These are phyloP conservation scores for Diplogelasinospora grovesii DNA, from an alignment of 495 filamentous ascomycete genomes.

Conservation along the genomic window DNA sequence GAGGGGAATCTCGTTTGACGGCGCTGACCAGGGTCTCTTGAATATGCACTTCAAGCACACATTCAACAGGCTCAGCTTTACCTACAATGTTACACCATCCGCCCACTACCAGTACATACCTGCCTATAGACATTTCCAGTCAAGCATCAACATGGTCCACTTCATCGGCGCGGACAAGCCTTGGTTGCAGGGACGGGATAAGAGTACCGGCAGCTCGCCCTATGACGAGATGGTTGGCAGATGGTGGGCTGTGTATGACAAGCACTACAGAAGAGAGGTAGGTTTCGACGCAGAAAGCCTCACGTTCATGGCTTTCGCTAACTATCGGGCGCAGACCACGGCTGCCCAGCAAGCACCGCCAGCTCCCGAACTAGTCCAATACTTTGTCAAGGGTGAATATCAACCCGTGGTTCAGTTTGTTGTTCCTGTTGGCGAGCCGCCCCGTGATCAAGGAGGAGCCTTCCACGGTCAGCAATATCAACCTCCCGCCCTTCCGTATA, in stretches of 20 bases:
- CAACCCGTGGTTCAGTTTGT: constrained; percentile 31
- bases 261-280: constrained; percentile 61
- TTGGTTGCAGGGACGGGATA: constrained; percentile 65
- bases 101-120: constrained; percentile 93
- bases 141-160: constrained; percentile 79
- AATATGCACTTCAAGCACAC: constrained; percentile 84
- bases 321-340: constrained; percentile 9
- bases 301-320: constrained; percentile 2
- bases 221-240: constrained; percentile 72
- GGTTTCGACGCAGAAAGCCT: constrained; percentile 4
- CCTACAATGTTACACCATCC: constrained; percentile 93
- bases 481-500: constrained; percentile 5
- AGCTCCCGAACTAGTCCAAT: constrained; percentile 39
- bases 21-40: constrained; percentile 90
- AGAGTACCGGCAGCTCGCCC: constrained; percentile 48
- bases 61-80: constrained; percentile 86
- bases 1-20: constrained; percentile 88
- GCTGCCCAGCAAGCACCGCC: constrained; percentile 5
- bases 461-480: constrained; percentile 25
- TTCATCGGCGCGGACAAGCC: constrained; percentile 92
- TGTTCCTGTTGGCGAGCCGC: constrained; percentile 23
- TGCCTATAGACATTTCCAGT: constrained; percentile 87
- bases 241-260: constrained; percentile 93
- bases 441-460: constrained; percentile 2
- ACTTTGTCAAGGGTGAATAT: constrained; percentile 48